Conservation (phyloP, 1,284 basidiomycete species). For the Austroboletus niveus region DNA sequence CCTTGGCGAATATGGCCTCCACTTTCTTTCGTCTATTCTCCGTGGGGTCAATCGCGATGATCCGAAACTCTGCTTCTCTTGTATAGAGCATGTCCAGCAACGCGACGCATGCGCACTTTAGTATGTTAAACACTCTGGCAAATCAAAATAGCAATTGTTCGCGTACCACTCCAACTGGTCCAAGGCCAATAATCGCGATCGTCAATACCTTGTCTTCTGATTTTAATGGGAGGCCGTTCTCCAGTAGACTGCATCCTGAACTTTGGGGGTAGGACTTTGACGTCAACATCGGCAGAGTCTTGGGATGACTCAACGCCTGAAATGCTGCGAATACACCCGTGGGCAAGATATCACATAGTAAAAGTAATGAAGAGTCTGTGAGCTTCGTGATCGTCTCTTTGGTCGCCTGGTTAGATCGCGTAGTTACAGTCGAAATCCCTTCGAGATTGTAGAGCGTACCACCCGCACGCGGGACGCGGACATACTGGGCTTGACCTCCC, state of each 20-base stretch:
- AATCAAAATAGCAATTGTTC: background rate
- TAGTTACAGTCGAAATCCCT: constrained; percentile 38
- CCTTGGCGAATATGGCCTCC: constrained; percentile 49
- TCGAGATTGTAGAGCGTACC: constrained; percentile 74
- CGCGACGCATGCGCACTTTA: constrained; percentile 58
- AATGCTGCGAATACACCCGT: constrained; percentile 76
- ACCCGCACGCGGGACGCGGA: constrained; percentile 77
- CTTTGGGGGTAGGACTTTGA: constrained; percentile 58
- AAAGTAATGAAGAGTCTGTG: constrained; percentile 60
- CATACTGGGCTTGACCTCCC: constrained; percentile 87
- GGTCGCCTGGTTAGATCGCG: constrained; percentile 32
- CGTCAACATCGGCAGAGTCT: constrained; percentile 55
- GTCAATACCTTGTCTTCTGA: constrained; percentile 52
- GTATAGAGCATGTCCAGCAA: constrained; percentile 60
- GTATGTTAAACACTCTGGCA: background rate
- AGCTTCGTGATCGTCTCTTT: constrained; percentile 40
- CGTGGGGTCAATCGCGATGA: constrained; percentile 64
- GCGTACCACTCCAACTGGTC: constrained; percentile 70
- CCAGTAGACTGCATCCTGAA: constrained; percentile 24
- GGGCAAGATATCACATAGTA: constrained; percentile 80
- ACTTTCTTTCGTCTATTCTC: constrained; percentile 56
- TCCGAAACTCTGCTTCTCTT: constrained; percentile 45
- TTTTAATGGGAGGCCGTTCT: constrained; percentile 22
- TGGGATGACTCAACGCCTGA: constrained; percentile 72
- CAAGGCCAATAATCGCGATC: constrained; percentile 68